Evolutionary conservation across 2,329 filamentous ascomycete species (phyloP).

Genomic region (Davidsoniella virescens): DNA sequence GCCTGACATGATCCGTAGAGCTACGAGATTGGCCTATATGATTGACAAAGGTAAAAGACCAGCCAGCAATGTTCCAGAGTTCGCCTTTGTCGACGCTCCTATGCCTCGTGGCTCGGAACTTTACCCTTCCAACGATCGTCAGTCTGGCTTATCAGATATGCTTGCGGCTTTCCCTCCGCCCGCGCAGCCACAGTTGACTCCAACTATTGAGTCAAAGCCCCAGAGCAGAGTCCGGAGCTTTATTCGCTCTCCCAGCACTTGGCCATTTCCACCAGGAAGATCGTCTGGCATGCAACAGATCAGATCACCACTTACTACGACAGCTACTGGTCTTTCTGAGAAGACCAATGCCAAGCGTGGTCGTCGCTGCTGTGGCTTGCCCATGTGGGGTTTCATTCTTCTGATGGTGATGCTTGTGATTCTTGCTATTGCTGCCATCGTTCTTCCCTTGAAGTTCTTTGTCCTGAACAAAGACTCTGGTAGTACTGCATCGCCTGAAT

Average conservation of each 20-base stretch:
- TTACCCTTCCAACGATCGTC: slow-evolving; percentile 26
- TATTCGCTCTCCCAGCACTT: slow-evolving; percentile 26
- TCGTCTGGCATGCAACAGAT: slow-evolving; percentile 8
- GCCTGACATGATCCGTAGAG: slow-evolving; percentile 76
- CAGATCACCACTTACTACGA: slow-evolving; percentile 7
- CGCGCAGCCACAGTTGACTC: slow-evolving; percentile 38
- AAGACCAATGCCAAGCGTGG: slow-evolving; percentile 20
- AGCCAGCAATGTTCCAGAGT: slow-evolving; percentile 35
- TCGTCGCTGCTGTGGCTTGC: slow-evolving; percentile 69
- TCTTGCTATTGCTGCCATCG: slow-evolving; percentile 62
- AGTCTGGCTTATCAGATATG: slow-evolving; percentile 46
- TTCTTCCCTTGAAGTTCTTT: slow-evolving; percentile 56
- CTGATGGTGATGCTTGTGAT: slow-evolving; percentile 48
- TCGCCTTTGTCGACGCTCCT: slow-evolving; percentile 32
- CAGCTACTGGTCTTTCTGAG: slow-evolving; percentile 11
- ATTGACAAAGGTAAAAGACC: slow-evolving; percentile 65
- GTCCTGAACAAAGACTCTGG: slow-evolving; percentile 33
- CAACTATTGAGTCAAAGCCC: slow-evolving; percentile 31
- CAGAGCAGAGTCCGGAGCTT: slow-evolving; percentile 25
- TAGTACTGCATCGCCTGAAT: slow-evolving; percentile 18
- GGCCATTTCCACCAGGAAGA: slow-evolving; percentile 28
- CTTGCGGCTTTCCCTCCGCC: slow-evolving; percentile 48
- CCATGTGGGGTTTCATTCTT: slow-evolving; percentile 60
- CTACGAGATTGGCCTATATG: slow-evolving; percentile 72
- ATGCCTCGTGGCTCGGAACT: slow-evolving; percentile 3